Evolutionary conservation across 106 monocot genomes (phyloP), one percentile per base, ranked within the genome.

Genomic region (Dendrobium chrysotoxum): DNA sequence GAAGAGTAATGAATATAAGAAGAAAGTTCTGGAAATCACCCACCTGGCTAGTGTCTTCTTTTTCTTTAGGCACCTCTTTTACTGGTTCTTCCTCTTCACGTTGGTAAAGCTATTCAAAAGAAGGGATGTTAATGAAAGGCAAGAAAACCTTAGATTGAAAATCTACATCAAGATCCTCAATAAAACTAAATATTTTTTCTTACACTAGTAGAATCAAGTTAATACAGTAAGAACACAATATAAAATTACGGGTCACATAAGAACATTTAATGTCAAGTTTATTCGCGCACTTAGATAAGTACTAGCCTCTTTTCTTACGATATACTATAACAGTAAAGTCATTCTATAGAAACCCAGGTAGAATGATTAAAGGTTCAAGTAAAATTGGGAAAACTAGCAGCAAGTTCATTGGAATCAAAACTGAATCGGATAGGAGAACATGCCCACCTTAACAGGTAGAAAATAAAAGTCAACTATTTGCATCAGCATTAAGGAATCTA

Each of bases 41-140:
- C 39, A 74, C 74, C 74, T 74, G 39, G 74, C 74, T 74, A 74
- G 40, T n/a, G 9, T 74, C 74, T 74, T 74, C 74, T 40, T 18
- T 21, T 74, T 20, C 74, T 74, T 74, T 74, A 42, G 41, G n/a
- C 20, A n/a, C 21, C 6, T 40, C 41, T 74, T 74, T 74, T 74
- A 74, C 16, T 74, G 40, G 7, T 40, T 74, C 74, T 21, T 74
- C 74, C 74, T 74, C 74, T 20, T 74, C 74, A 42, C 74, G 74
- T 42, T 42, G 18, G 74, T 74, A 74, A 42, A 74, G 74, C 74
- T 74, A 21, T 74, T 74, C 20, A 41, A 40, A 74, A 41, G 5
- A 74, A 42, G 1, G 21, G 18, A 40, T 73, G 40, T 73, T 73
- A 40, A 73, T 8, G 28, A 68, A 40, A 73, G 0, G 16, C 4